Base-by-base conservation (phyloP, 345 rosid genomes). In the Leavenworthia alabamica region DNA sequence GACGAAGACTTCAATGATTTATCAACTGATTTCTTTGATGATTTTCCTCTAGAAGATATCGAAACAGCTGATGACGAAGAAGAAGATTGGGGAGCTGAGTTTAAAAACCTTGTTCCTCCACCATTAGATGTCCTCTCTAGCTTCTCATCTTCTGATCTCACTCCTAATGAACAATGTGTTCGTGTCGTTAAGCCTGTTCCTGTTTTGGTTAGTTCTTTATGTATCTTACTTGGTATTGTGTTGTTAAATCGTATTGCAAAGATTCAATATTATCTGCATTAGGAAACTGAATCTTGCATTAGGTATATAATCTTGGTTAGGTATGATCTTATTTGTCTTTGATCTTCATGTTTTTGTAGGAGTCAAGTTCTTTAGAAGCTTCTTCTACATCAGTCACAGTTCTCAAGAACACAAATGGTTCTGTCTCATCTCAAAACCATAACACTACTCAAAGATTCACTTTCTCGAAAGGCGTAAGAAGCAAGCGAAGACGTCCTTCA, bases 101-200 rank as follows among this genome's bases (percentile, higher is more conserved):
- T 92, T 68, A 76, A 80, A 56, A 59, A 66, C 65, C 77, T 92
- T n/a, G 83, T 80, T 44, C 85, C 90, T 20, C 90, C 96, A 3
- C 79, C 96, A 12, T 58, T 82, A 11, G 74, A 66, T 73, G 69
- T 80, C n/a, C 66, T 86, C 62, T 66, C 80, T 0, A 72, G 73
- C 51, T 73, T 81, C 19, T 41, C 84, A 4, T 71, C 81, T 15
- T 66, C 81, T 13, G 86, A 54, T 51, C 47, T 82, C 61, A 47
- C 32, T 67, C 44, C 66, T 43, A 72, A 67, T 8, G 68, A 59
- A 39, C 74, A 56, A 0, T 53, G 37, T 37, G 62, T 69, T 57
- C 57, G 62, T 23, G 61, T 52, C 17, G 46, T 56, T 15, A 67
- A 79, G 23, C 56, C 55, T 29, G 41, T 40, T 9, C 23, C 79